Evolutionary conservation across 2,329 filamentous ascomycete genomes (phyloP).

Genomic region (Leptosphaerulina australis): DNA sequence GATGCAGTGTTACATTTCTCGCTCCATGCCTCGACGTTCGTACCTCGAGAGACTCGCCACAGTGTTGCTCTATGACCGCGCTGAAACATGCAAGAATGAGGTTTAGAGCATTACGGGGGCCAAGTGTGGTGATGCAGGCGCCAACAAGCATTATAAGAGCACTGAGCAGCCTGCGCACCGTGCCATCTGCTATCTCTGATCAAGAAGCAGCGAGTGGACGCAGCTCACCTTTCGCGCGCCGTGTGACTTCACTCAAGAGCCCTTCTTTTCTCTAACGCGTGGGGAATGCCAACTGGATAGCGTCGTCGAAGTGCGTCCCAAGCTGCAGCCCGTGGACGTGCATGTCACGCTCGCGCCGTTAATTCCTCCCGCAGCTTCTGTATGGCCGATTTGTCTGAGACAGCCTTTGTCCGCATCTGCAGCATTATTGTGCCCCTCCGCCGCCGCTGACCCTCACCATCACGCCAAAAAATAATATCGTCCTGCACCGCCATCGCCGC

Average conservation of each 20-base stretch:
- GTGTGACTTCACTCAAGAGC: slow-evolving; percentile 10
- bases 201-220: background rate
- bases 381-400: slow-evolving; percentile 10
- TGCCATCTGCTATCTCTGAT: background rate
- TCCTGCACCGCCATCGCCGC: background rate
- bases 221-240: background rate
- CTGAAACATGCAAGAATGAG: slow-evolving; percentile 25
- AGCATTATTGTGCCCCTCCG: slow-evolving; percentile 17
- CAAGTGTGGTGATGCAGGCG: slow-evolving; percentile 14
- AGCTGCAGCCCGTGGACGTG: slow-evolving; percentile 12
- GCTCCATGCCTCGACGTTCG: slow-evolving; percentile 9
- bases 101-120: slow-evolving; percentile 5
- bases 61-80: slow-evolving; percentile 4
- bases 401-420: slow-evolving; percentile 2
- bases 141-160: background rate
- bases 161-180: background rate
- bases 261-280: slow-evolving; percentile 6
- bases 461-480: slow-evolving; percentile 7
- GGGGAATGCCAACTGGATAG: slow-evolving; percentile 19
- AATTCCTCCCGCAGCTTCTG: slow-evolving; percentile 5
- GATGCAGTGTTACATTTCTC: slow-evolving; percentile 2
- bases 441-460: slow-evolving; percentile 2
- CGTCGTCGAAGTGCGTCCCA: slow-evolving; percentile 4
- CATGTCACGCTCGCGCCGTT: slow-evolving; percentile 19
- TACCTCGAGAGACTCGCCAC: slow-evolving; percentile 17